A percentile compares a stretch with the other conserved stretches of the same genome.
Conservation (phyloP, 2,329 filamentous ascomycete species). For the Beauveria brongniartii region DNA sequence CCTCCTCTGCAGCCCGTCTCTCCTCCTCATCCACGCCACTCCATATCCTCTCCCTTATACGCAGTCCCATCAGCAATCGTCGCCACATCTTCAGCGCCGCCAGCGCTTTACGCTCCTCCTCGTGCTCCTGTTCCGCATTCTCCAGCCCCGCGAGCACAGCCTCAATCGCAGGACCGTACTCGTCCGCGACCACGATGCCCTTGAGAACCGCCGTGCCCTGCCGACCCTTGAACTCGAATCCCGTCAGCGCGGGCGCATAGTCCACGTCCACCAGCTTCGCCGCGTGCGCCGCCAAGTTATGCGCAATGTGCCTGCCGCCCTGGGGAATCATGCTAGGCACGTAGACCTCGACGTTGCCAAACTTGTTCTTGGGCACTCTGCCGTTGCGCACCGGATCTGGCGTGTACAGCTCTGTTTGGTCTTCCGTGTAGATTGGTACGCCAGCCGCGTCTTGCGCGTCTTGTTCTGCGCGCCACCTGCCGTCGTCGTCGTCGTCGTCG, state of each 20-base stretch:
- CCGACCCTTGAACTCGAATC: conserved; percentile 79
- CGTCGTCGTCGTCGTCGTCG: conserved; percentile 14
- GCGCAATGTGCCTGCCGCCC: conserved; percentile 66
- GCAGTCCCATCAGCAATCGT: conserved; percentile 67
- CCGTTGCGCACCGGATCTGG: conserved; percentile 70
- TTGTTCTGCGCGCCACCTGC: conserved; percentile 18
- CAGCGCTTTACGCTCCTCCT: conserved; percentile 63
- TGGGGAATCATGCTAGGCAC: conserved; percentile 83
- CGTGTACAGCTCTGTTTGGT: conserved; percentile 65
- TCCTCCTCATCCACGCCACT: conserved; percentile 44
- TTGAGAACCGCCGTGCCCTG: conserved; percentile 76
- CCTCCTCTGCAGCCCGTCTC: conserved; percentile 30
- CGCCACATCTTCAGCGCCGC: conserved; percentile 59
- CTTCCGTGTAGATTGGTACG: conserved; percentile 50
- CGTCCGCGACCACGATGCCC: conserved; percentile 67
- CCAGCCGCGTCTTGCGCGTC: conserved; percentile 28
- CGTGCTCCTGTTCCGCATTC: conserved; percentile 55
- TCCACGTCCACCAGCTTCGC: conserved; percentile 72
- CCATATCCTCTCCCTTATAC: conserved; percentile 68
- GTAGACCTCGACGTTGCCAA: conserved; percentile 89
- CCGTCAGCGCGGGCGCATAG: conserved; percentile 81
- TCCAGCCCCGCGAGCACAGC: conserved; percentile 61
- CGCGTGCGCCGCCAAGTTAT: conserved; percentile 56
- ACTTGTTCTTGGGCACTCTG: conserved; percentile 79
- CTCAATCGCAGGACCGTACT: conserved; percentile 63